These are phyloP conservation scores for Ensete ventricosum DNA, from an alignment of 176 grass and related monocot genomes.

Conservation along the genomic window DNA sequence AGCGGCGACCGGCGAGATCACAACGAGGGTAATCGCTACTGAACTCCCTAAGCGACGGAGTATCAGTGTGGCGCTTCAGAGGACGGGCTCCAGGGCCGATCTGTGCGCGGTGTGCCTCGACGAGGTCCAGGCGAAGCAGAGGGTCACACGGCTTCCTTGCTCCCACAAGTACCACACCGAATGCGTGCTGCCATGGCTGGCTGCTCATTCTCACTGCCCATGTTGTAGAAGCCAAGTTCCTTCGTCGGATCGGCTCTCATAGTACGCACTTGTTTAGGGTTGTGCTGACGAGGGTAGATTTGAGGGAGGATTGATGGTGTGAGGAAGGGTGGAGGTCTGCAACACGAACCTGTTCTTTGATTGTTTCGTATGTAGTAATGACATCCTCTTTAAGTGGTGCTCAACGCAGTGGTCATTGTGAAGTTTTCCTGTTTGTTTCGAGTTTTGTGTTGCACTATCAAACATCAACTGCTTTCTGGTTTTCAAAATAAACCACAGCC, in stretches of 20 bases:
- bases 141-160: conserved; percentile 54
- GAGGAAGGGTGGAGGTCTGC: too few species aligned
- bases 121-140: conserved; percentile 29
- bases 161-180: conserved; percentile 79
- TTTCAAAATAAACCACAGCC: too few species aligned
- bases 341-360: too few species aligned
- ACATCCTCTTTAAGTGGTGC: too few species aligned
- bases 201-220: conserved; percentile 54
- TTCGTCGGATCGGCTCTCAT: not conserved
- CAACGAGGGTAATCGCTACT: too few species aligned
- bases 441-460: not conserved
- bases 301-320: too few species aligned
- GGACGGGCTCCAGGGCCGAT: conserved; percentile 24
- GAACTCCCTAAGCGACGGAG: too few species aligned
- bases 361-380: too few species aligned
- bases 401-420: too few species aligned
- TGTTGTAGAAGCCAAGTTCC: conserved; percentile 59
- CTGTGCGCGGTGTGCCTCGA: conserved; percentile 72
- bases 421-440: not conserved
- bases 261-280: not conserved
- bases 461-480: too few species aligned
- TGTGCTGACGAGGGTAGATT: too few species aligned
- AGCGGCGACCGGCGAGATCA: too few species aligned
- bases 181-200: conserved; percentile 77
- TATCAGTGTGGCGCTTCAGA: not conserved